phyloP scores from a whole-genome alignment of 495 filamentous ascomycete genomes.

The Coniosporium apollinis region DNA sequence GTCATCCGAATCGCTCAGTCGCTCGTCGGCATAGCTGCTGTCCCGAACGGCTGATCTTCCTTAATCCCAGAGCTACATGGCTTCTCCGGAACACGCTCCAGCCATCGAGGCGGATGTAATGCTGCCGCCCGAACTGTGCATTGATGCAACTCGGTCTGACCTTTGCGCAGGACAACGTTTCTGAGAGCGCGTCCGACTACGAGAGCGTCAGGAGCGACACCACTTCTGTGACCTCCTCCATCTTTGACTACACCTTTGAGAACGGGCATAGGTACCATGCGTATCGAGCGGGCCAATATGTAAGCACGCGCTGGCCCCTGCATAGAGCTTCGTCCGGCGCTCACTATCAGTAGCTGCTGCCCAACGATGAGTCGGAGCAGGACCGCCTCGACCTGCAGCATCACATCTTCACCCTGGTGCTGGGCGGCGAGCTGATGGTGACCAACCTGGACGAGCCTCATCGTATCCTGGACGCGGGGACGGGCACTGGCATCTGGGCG shows the following conservation, averaged over 20 bases:
- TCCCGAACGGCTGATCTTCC: too few relatives aligned
- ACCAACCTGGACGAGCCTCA: constrained; percentile 11
- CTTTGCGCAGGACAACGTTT: too few relatives aligned
- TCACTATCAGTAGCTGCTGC: too few relatives aligned
- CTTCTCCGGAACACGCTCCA: too few relatives aligned
- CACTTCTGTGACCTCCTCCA: constrained; percentile 5
- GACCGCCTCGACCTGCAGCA: constrained; percentile 21
- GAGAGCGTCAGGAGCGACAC: not conserved
- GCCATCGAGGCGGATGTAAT: too few relatives aligned
- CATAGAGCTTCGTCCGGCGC: too few relatives aligned
- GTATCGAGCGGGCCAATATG: constrained; percentile 6
- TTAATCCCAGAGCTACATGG: too few relatives aligned
- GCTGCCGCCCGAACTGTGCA: too few relatives aligned
- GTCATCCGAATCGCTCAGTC: too few relatives aligned
- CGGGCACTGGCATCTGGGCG: constrained; percentile 20
- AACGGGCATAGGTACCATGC: constrained; percentile 11
- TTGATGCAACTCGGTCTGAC: too few relatives aligned
- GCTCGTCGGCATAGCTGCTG: too few relatives aligned
- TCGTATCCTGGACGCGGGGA: constrained; percentile 16
- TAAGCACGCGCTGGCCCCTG: too few relatives aligned
- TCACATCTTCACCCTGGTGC: constrained; percentile 17
- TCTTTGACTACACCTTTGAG: constrained; percentile 11
- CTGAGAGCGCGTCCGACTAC: not conserved
- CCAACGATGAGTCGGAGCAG: constrained; percentile 23
- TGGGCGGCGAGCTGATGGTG: constrained; percentile 17